Evolutionary conservation across 1,284 basidiomycete genomes (phyloP), one percentile per base, ranked within the genome.

Genomic region (Schizophyllum commune): DNA sequence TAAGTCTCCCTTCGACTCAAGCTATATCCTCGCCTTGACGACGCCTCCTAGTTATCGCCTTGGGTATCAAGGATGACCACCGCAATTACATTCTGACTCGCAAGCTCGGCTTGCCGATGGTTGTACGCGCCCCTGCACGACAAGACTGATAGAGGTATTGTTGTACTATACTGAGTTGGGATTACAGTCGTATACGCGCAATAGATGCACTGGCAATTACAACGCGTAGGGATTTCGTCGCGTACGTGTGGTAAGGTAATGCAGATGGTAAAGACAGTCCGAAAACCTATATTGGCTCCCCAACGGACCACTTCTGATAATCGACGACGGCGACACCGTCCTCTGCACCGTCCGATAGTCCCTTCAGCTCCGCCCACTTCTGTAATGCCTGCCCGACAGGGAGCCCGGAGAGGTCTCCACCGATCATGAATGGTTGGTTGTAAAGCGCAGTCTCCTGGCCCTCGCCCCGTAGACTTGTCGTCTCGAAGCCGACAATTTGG

Each of bases 401-500:
- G 60, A 78, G 74, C 22, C 83, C 81, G 51, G 81, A 76, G 56
- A 75, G 70, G 58, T 81, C 78, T 2, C 79, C 80, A 53, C 79
- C 75, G 54, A 93, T 92, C 79, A 90, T 87, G 68, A 94, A 93
- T 4, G 85, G 85, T 70, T 97, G 95, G 22, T 86, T 79, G 68
- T 94, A 90, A 60, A 98, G 74, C 17, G 83, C 84, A 4, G 79
- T 83, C 47, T 88, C 83, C 51, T 84, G 82, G 20, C 75, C 76
- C 4, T 75, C 77, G 3, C 70, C 61, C 1, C 75, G 59, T 54
- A 97, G 78, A 0, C 78, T 79, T n/a, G 74, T 75, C 0, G 93
- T 93, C 27, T 91, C 84, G 73, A 96, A 91, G 1, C 94, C 95
- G 9, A 89, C 88, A 39, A 93, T 88, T 73, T 97, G 96, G 58